These are phyloP conservation scores for Jaapia argillacea DNA, from an alignment of 768 basidiomycete species.

Conservation along the genomic window DNA sequence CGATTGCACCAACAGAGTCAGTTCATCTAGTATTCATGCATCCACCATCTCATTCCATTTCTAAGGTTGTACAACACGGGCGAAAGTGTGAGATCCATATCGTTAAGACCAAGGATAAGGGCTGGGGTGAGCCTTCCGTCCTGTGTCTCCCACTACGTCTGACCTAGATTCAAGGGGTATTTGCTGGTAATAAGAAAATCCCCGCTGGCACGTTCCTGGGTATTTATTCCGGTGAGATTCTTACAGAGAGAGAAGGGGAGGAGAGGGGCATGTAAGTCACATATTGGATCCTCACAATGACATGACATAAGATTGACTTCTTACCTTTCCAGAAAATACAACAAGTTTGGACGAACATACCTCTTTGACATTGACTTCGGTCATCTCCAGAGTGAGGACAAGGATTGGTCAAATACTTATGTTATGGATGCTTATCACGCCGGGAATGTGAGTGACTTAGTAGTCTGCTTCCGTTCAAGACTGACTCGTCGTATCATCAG, in stretches of 20 bases:
- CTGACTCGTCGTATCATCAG: conserved; percentile 26
- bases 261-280: conserved; percentile 52
- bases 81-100: conserved; percentile 54
- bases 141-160: conserved; percentile 2
- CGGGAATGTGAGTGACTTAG: conserved; percentile 53
- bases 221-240: conserved; percentile 76
- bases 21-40: conserved; percentile 11
- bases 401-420: conserved; percentile 31
- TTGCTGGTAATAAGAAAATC: conserved; percentile 56
- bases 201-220: conserved; percentile 65
- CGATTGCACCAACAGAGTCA: conserved; percentile 73
- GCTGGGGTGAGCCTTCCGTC: conserved; percentile 58
- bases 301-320: too few relatives aligned
- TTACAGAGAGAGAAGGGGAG: conserved; percentile 61
- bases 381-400: conserved; percentile 34
- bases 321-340: conserved; percentile 46
- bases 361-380: conserved; percentile 79
- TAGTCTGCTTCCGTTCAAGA: neutral
- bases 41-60: neutral
- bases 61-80: conserved; percentile 77
- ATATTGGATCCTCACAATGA: neutral
- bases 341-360: conserved; percentile 66
- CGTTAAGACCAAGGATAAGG: conserved; percentile 63
- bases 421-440: conserved; percentile 83
- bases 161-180: conserved; percentile 43